Evolutionary conservation across 208 protist genomes (phyloP).

Genomic region (Tritrichomonas musculus): DNA sequence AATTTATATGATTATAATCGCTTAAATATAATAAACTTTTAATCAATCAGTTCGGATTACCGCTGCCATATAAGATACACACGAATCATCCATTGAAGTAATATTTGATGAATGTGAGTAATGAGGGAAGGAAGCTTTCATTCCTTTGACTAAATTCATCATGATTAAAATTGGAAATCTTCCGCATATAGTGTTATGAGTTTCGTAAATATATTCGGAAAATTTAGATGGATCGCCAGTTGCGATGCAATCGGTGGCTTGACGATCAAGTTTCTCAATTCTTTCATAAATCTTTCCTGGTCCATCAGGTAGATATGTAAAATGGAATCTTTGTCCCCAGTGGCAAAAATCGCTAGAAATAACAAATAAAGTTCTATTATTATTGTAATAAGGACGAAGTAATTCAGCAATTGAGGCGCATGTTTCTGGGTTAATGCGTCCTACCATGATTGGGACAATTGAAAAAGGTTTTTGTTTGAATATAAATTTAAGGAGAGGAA

Average conservation of each 20-base stretch:
- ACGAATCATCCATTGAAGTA: conserved; percentile 65
- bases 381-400: conserved; percentile 68
- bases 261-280: conserved; percentile 78
- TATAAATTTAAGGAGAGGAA: conserved; percentile 79
- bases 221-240: conserved; percentile 62
- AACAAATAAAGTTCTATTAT: conserved; percentile 77
- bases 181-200: conserved; percentile 91
- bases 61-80: conserved; percentile 73
- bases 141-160: conserved; percentile 46
- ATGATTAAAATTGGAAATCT: conserved; percentile 75
- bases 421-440: conserved; percentile 50
- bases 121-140: conserved; percentile 66
- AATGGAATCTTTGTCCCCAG: conserved; percentile 82
- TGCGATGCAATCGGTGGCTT: conserved; percentile 70
- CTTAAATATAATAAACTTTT: no score
- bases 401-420: conserved; percentile 59
- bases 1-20: no score
- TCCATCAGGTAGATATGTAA: conserved; percentile 70
- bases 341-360: conserved; percentile 93
- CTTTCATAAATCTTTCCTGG: conserved; percentile 65
- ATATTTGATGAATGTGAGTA: conserved; percentile 82
- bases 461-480: conserved; percentile 57
- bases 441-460: conserved; percentile 78
- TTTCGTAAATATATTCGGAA: conserved; percentile 68
- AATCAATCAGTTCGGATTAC: neutral